Conservation (phyloP, 805 yeast genomes). For the Nakazawaea ambrosiae region DNA sequence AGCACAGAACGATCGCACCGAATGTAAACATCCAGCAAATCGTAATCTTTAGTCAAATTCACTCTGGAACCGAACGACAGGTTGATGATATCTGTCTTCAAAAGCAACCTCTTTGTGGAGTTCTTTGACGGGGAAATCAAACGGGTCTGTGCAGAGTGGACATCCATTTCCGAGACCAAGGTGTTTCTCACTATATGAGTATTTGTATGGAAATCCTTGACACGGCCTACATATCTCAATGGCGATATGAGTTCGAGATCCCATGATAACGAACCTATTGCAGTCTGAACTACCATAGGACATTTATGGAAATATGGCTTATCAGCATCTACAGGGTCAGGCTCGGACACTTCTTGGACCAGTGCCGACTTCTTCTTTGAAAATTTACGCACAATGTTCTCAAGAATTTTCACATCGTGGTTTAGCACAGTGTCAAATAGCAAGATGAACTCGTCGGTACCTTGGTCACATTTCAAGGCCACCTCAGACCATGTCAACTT, state of each 20-base stretch:
- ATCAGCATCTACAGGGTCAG: neutral
- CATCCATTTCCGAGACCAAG: neutral
- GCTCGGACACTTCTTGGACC: neutral
- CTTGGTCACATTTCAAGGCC: constrained; percentile 15
- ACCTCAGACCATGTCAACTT: constrained; percentile 13
- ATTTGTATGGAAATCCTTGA: constrained; percentile 1
- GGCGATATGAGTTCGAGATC: constrained; percentile 10
- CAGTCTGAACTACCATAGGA: neutral
- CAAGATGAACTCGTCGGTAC: constrained; percentile 15
- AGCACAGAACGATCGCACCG: constrained; percentile 7
- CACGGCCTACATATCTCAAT: constrained; percentile 5
- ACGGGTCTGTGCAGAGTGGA: neutral
- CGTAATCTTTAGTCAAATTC: neutral
- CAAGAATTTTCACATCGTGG: constrained; percentile 18
- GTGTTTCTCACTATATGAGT: constrained; percentile 8
- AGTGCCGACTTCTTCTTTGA: neutral
- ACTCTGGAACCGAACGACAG: neutral
- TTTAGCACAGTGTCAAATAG: constrained; percentile 17
- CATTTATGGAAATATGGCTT: no score
- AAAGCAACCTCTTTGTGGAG: neutral
- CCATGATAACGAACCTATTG: constrained; percentile 8
- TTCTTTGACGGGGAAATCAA: neutral
- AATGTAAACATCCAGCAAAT: constrained; percentile 3
- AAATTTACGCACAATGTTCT: neutral
- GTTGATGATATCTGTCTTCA: constrained; percentile 7